These are phyloP conservation scores for Termitomyces sp. DNA, from an alignment of 768 basidiomycete species.

Conservation along the genomic window DNA sequence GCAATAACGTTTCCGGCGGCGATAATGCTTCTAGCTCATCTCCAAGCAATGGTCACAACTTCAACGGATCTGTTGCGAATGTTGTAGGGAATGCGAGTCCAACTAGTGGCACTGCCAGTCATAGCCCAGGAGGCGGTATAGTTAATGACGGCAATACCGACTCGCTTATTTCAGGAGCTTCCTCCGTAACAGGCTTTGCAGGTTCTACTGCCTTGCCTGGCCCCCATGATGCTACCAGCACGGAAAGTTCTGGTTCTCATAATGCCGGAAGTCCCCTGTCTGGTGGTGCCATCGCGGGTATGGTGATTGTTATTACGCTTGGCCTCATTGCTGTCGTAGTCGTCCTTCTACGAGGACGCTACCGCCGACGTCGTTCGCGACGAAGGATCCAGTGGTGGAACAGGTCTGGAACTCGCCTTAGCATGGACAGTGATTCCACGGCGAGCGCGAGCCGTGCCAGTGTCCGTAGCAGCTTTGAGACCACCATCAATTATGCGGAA, in stretches of 20 bases:
- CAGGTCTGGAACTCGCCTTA: constrained; percentile 18
- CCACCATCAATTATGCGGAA: constrained; percentile 47
- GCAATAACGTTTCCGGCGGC: background rate
- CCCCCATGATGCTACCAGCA: constrained; percentile 7
- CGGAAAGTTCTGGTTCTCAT: background rate
- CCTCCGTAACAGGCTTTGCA: background rate
- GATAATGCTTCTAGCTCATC: background rate
- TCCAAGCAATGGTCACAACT: background rate
- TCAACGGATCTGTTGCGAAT: constrained; percentile 3
- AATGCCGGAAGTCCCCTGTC: constrained; percentile 25
- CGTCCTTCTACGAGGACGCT: constrained; percentile 32
- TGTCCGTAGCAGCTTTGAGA: constrained; percentile 59
- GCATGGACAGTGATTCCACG: constrained; percentile 20
- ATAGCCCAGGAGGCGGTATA: background rate
- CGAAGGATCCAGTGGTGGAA: constrained; percentile 37
- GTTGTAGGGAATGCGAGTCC: constrained; percentile 1
- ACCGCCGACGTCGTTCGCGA: constrained; percentile 33
- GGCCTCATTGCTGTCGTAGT: constrained; percentile 30
- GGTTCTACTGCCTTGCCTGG: constrained; percentile 9
- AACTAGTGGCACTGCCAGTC: background rate
- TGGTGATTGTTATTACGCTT: constrained; percentile 30
- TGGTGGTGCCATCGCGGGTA: constrained; percentile 42
- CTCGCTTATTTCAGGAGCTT: background rate
- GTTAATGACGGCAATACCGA: background rate
- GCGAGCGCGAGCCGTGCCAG: constrained; percentile 16